These are phyloP conservation scores for Sphagnum fallax DNA, from an alignment of 228 moss, liverwort and hornwort genomes.

Conservation along the genomic window DNA sequence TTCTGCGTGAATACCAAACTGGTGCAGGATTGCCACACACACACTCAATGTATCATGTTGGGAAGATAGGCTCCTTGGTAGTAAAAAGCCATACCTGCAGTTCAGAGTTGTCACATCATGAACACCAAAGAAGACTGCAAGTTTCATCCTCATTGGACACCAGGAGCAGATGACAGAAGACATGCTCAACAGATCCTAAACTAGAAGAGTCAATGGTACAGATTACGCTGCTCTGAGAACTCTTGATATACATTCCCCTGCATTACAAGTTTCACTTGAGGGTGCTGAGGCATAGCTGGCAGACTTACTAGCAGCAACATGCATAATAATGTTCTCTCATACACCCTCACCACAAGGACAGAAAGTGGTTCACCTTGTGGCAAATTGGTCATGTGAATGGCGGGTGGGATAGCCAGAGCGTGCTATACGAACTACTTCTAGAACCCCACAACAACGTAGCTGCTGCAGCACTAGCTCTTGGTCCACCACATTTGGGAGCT, in stretches of 20 bases:
- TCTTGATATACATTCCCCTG: too few relatives aligned
- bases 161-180: not conserved
- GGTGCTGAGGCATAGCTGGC: not conserved
- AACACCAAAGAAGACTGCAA: too few relatives aligned
- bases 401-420: constrained; percentile 67
- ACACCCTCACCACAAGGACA: not conserved
- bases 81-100: constrained; percentile 53
- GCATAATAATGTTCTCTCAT: not conserved
- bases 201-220: too few relatives aligned
- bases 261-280: too few relatives aligned
- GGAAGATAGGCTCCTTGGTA: constrained; percentile 33
- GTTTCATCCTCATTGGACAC: too few relatives aligned
- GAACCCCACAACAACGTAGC: constrained; percentile 57
- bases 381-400: constrained; percentile 49
- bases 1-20: constrained; percentile 55
- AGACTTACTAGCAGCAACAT: not conserved
- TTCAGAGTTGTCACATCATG: not conserved
- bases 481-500: constrained; percentile 46
- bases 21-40: constrained; percentile 49
- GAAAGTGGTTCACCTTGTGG: constrained; percentile 28
- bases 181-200: not conserved
- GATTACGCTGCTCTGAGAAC: too few relatives aligned
- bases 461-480: constrained; percentile 62
- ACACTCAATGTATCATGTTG: constrained; percentile 33
- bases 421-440: constrained; percentile 64